A percentile compares a stretch with the other conserved stretches of the same genome.
phyloP scores from a whole-genome alignment of 768 basidiomycete genomes.

The Tubosaeta sp. region DNA sequence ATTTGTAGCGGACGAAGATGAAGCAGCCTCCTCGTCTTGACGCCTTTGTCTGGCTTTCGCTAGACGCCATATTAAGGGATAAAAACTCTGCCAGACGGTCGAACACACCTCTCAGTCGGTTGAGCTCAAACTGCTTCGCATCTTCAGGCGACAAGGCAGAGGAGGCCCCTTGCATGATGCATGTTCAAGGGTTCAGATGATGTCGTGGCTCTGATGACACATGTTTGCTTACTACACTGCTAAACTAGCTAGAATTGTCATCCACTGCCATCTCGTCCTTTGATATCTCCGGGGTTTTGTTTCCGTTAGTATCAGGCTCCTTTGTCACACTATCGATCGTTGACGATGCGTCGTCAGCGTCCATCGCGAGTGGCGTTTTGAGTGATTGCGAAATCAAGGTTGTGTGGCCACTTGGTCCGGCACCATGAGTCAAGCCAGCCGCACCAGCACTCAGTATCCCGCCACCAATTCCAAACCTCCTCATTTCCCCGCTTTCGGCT shows the following conservation, averaged over 20 bases:
- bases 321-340: conserved; percentile 14
- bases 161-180: conserved; percentile 1
- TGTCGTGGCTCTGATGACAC: conserved; percentile 11
- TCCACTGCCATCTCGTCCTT: conserved; percentile 27
- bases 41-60: conserved; percentile 75
- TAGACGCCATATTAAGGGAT: conserved; percentile 24
- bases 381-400: conserved; percentile 35
- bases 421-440: conserved; percentile 57
- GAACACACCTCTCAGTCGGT: conserved; percentile 64
- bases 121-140: conserved; percentile 68
- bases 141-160: conserved; percentile 60
- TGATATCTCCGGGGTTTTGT: conserved; percentile 12
- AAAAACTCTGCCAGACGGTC: background rate
- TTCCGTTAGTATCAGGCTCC: conserved; percentile 13
- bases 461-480: conserved; percentile 61
- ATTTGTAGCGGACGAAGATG: conserved; percentile 49
- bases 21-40: conserved; percentile 49
- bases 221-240: conserved; percentile 8
- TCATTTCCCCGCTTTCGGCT: conserved; percentile 39
- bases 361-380: conserved; percentile 29
- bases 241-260: conserved; percentile 11
- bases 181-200: background rate
- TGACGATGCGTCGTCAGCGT: conserved; percentile 29
- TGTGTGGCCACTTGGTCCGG: conserved; percentile 69
- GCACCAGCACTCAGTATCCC: conserved; percentile 67